A percentile compares a stretch with the other conserved stretches of the same genome.
Evolutionary conservation across 495 filamentous ascomycete genomes (phyloP).

Genomic region (Pyrenula massariospora): DNA sequence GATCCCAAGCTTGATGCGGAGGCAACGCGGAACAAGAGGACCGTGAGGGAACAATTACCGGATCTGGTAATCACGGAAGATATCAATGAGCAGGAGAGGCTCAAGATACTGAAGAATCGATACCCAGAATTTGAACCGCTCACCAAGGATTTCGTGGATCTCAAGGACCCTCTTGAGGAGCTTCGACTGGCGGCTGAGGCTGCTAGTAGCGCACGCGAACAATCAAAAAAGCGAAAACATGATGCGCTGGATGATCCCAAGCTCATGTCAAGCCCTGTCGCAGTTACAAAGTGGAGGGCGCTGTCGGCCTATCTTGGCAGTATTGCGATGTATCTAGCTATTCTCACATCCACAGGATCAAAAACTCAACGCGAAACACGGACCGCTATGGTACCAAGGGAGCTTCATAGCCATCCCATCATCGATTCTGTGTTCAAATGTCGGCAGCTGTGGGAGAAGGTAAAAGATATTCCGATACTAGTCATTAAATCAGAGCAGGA

Average conservation of each 20-base stretch:
- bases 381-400: conserved; percentile 47
- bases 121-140: conserved; percentile 90
- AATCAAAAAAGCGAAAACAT: conserved; percentile 12
- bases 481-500: conserved; percentile 10
- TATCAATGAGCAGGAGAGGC: conserved; percentile 62
- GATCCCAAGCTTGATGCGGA: conserved; percentile 24
- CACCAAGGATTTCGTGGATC: conserved; percentile 61
- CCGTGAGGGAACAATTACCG: conserved; percentile 73
- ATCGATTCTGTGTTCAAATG: conserved; percentile 78
- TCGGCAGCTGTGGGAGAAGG: conserved; percentile 66
- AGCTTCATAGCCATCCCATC: conserved; percentile 76
- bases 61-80: conserved; percentile 69
- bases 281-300: conserved; percentile 62
- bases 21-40: conserved; percentile 26
- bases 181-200: conserved; percentile 29
- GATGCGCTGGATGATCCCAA: conserved; percentile 10
- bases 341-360: conserved; percentile 64
- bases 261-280: conserved; percentile 10
- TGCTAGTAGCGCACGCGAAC: conserved; percentile 38
- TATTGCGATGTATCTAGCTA: conserved; percentile 85
- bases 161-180: conserved; percentile 53
- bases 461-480: conserved; percentile 39
- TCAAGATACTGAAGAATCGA: conserved; percentile 61
- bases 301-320: conserved; percentile 74
- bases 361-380: conserved; percentile 28